Evolutionary conservation across 495 filamentous ascomycete genomes (phyloP).

Genomic region (Neurospora sp.): DNA sequence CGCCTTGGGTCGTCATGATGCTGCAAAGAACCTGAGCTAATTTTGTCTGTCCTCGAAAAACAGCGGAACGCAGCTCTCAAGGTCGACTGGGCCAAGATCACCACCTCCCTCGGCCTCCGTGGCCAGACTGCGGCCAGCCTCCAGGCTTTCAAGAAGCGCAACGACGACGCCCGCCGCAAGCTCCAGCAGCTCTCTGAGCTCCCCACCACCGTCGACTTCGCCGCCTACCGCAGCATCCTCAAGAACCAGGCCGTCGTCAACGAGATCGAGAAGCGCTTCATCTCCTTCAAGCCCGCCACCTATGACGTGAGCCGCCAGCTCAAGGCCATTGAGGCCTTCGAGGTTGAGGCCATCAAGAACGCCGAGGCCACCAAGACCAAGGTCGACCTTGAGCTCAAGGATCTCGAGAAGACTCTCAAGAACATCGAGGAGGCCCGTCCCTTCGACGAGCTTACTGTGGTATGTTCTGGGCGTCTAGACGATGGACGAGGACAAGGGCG

Average conservation of each 20-base stretch:
- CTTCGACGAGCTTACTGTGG: constrained; percentile 96
- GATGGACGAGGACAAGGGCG: background rate
- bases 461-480: constrained; percentile 35
- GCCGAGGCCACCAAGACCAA: constrained; percentile 89
- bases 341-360: constrained; percentile 93
- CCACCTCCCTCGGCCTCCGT: constrained; percentile 85
- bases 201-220: constrained; percentile 80
- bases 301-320: constrained; percentile 88
- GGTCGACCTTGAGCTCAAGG: constrained; percentile 86
- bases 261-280: constrained; percentile 93
- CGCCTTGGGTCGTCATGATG: background rate
- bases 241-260: constrained; percentile 92
- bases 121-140: constrained; percentile 86
- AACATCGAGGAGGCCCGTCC: constrained; percentile 95
- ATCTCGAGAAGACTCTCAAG: constrained; percentile 83
- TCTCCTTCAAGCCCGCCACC: constrained; percentile 75
- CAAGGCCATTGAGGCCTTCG: constrained; percentile 95
- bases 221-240: constrained; percentile 78
- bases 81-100: constrained; percentile 95
- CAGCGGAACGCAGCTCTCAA: constrained; percentile 98
- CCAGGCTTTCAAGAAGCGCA: constrained; percentile 97
- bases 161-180: constrained; percentile 96
- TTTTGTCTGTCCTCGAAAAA: constrained; percentile 25
- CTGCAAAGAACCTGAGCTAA: constrained; percentile 35
- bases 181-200: constrained; percentile 66